A percentile compares a stretch with the other conserved stretches of the same genome.
Conservation (phyloP, 257 asterid species). For the Echium plantagineum region DNA sequence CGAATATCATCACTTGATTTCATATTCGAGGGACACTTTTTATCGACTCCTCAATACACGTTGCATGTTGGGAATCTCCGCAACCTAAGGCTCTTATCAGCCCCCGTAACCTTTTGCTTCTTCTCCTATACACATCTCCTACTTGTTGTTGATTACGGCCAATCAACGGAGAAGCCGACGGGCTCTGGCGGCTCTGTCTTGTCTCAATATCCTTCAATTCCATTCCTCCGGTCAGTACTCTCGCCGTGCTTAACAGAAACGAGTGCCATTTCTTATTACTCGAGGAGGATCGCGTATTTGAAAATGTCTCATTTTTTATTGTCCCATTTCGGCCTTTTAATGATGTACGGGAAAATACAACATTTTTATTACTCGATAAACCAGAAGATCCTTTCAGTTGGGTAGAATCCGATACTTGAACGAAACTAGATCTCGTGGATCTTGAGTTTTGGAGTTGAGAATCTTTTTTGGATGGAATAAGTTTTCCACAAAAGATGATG, state of each 20-base stretch:
- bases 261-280: conserved; percentile 42
- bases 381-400: too few species aligned
- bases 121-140: conserved; percentile 2
- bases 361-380: too few species aligned
- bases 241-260: conserved; percentile 40
- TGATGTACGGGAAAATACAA: too few species aligned
- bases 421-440: too few species aligned
- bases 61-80: conserved; percentile 23
- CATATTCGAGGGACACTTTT: conserved; percentile 6
- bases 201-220: conserved; percentile 45
- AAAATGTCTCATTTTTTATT: conserved; percentile 7
- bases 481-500: conserved; percentile 57
- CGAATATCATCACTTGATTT: not conserved
- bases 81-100: conserved; percentile 56
- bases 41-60: conserved; percentile 16
- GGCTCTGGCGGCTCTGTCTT: conserved; percentile 42
- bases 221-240: conserved; percentile 30
- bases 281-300: conserved; percentile 17
- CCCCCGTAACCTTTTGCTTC: conserved; percentile 28
- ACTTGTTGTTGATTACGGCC: conserved; percentile 5
- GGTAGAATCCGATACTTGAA: too few species aligned
- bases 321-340: conserved; percentile 2
- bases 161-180: conserved; percentile 11
- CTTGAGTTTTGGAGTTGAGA: too few species aligned
- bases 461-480: conserved; percentile 18